Evolutionary conservation across 2,329 filamentous ascomycete genomes (phyloP).

Genomic region (Aureobasidium musti): DNA sequence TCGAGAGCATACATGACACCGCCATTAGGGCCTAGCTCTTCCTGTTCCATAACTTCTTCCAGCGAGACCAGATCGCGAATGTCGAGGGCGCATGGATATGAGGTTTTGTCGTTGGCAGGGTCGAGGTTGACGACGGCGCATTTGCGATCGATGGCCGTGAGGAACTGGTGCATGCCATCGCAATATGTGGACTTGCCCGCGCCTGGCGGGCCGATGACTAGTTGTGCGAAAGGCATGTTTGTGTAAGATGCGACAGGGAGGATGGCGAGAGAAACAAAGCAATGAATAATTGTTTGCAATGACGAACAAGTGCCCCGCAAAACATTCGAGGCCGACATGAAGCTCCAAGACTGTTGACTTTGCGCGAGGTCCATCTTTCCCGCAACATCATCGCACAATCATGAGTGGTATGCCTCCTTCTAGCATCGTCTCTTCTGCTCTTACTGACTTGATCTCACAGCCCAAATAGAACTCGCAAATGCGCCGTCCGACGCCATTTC

Average conservation of each 20-base stretch:
- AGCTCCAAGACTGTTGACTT: neutral
- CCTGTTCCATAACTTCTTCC: conserved; percentile 92
- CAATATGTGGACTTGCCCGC: conserved; percentile 97
- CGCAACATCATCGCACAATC: neutral
- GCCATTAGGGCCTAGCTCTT: conserved; percentile 88
- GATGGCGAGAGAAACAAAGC: neutral
- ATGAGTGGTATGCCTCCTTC: neutral
- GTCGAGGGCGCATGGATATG: conserved; percentile 85
- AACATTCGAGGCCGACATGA: neutral
- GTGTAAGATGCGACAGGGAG: neutral
- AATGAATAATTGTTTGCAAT: conserved; percentile 7
- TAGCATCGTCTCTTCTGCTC: neutral
- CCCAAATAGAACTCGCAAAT: conserved; percentile 77
- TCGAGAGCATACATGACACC: conserved; percentile 91
- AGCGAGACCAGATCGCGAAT: conserved; percentile 85
- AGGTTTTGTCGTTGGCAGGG: conserved; percentile 91
- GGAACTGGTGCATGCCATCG: conserved; percentile 99
- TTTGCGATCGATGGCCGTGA: conserved; percentile 90
- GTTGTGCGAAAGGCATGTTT: conserved; percentile 34
- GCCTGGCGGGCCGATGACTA: conserved; percentile 73
- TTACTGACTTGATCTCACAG: conserved; percentile 8
- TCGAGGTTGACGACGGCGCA: conserved; percentile 96
- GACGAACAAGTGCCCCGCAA: conserved; percentile 21
- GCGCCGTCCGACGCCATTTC: conserved; percentile 87
- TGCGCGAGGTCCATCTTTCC: neutral